phyloP scores from a whole-genome alignment of 331 rosid genomes.

The Stylosanthes scabra region DNA sequence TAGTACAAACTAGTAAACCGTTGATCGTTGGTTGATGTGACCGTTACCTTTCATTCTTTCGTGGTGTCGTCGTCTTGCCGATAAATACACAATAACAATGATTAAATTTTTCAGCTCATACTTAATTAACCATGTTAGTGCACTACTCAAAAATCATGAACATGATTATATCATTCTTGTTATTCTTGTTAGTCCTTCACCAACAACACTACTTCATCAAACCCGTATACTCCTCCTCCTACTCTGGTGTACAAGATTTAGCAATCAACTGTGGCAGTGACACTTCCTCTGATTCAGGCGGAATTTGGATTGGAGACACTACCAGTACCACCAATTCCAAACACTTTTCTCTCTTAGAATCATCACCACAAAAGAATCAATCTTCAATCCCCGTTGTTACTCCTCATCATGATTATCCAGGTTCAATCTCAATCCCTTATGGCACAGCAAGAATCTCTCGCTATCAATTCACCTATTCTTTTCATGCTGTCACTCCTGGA shows the following conservation, averaged over 20 bases:
- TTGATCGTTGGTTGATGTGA: neutral
- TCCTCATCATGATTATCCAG: neutral
- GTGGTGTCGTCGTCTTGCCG: neutral
- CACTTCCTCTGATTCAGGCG: neutral
- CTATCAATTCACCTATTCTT: slow-evolving; percentile 37
- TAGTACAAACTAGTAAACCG: neutral
- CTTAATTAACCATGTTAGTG: neutral
- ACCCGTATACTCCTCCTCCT: neutral
- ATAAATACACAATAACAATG: neutral
- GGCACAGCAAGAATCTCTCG: slow-evolving; percentile 8
- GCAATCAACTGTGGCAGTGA: slow-evolving; percentile 15
- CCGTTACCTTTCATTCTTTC: neutral
- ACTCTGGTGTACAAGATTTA: neutral
- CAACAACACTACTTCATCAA: neutral
- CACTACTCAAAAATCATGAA: neutral
- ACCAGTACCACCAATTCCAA: neutral
- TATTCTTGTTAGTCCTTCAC: neutral
- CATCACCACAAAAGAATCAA: neutral
- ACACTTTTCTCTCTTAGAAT: neutral
- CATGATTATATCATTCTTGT: neutral
- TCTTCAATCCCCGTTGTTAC: neutral
- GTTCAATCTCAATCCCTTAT: neutral
- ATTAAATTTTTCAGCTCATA: neutral
- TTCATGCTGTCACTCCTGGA: slow-evolving; percentile 36
- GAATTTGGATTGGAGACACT: neutral